phyloP scores from a whole-genome alignment of 2,329 filamentous ascomycete genomes.

The Sporothrix pallida region DNA sequence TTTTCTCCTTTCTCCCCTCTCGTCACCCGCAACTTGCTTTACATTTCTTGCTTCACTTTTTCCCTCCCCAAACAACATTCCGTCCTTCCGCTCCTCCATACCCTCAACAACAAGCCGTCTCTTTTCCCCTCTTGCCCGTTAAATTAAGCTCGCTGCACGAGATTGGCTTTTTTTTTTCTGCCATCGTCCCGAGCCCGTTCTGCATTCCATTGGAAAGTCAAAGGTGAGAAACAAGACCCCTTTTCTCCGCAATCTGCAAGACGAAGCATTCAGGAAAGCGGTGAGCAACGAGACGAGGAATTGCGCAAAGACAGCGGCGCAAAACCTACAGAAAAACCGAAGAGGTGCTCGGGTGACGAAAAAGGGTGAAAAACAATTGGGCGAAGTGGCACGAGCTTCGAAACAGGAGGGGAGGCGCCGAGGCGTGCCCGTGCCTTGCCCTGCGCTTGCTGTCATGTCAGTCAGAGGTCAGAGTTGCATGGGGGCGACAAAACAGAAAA shows the following conservation, averaged over 20 bases:
- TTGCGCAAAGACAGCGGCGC: not conserved
- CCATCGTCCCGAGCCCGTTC: not conserved
- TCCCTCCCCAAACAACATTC: not conserved
- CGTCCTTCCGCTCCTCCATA: not conserved
- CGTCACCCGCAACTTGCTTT: conserved; percentile 21
- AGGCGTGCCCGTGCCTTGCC: conserved; percentile 15
- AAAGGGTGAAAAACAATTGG: not conserved
- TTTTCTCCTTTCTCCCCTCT: not conserved
- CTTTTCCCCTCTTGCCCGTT: conserved; percentile 7
- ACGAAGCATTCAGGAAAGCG: not conserved
- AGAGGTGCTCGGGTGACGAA: not conserved
- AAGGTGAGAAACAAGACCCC: conserved; percentile 1
- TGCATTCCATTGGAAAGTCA: conserved; percentile 11
- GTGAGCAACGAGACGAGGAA: conserved; percentile 1
- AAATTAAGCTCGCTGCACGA: conserved; percentile 17
- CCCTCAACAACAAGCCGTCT: not conserved
- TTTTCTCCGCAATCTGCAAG: not conserved
- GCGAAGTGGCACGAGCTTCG: conserved; percentile 16
- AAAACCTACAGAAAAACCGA: not conserved
- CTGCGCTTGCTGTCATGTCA: not conserved
- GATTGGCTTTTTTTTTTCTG: conserved; percentile 9
- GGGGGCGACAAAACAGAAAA: not conserved
- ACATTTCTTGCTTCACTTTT: not conserved
- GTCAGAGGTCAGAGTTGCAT: conserved; percentile 27
- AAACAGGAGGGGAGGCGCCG: conserved; percentile 14